These are phyloP conservation scores for Penicillium hesseltinei DNA, from an alignment of 2,329 filamentous ascomycete genomes.

Conservation along the genomic window DNA sequence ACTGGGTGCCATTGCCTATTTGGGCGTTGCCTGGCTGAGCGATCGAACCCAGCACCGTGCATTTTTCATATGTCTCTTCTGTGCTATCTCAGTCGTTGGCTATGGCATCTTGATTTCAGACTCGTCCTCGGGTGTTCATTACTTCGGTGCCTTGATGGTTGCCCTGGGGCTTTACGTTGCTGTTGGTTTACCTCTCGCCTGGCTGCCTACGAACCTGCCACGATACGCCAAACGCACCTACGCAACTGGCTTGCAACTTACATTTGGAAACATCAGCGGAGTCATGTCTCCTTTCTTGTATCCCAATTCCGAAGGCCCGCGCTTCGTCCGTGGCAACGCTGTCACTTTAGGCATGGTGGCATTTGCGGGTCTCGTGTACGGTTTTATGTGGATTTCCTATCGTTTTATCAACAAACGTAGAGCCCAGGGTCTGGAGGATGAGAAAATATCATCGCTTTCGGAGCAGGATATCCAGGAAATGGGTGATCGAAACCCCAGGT, in stretches of 20 bases:
- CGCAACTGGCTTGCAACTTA: slow-evolving; percentile 68
- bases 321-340: slow-evolving; percentile 62
- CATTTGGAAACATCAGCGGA: slow-evolving; percentile 67
- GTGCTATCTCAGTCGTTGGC: slow-evolving; percentile 62
- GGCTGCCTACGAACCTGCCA: slow-evolving; percentile 65
- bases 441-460: slow-evolving; percentile 39
- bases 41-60: slow-evolving; percentile 66
- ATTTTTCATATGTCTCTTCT: slow-evolving; percentile 63
- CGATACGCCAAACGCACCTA: slow-evolving; percentile 74
- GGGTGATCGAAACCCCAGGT: slow-evolving; percentile 44
- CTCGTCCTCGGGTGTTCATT: slow-evolving; percentile 61
- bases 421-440: slow-evolving; percentile 38
- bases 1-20: slow-evolving; percentile 67
- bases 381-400: slow-evolving; percentile 56
- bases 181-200: slow-evolving; percentile 56
- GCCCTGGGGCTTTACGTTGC: slow-evolving; percentile 68
- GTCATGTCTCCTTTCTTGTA: slow-evolving; percentile 68
- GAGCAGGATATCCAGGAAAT: slow-evolving; percentile 46
- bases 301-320: slow-evolving; percentile 49
- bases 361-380: slow-evolving; percentile 54
- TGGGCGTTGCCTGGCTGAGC: slow-evolving; percentile 63
- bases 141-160: slow-evolving; percentile 75
- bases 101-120: slow-evolving; percentile 67
- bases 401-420: slow-evolving; percentile 47
- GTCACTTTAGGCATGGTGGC: slow-evolving; percentile 60